phyloP scores from a whole-genome alignment of 75 land plant genomes.

The Isoetes taiwanensis region DNA sequence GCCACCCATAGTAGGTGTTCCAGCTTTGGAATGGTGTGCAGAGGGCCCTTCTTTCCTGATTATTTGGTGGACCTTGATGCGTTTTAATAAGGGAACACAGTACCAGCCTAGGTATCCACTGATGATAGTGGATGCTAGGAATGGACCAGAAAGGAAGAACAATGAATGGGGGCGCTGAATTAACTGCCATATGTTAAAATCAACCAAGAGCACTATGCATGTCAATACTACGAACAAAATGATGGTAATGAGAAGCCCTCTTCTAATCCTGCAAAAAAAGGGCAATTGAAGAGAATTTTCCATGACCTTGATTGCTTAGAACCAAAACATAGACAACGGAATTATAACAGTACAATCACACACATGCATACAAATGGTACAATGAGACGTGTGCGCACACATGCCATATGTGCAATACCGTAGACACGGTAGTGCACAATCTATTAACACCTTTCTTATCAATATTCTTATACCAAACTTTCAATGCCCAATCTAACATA shows the following conservation, averaged over 20 bases:
- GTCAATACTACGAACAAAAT: constrained; percentile 1
- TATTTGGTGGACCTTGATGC: constrained; percentile 42
- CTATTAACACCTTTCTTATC: too few relatives aligned
- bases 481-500: too few relatives aligned
- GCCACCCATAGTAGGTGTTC: constrained; percentile 93
- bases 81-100: constrained; percentile 48
- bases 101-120: constrained; percentile 42
- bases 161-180: constrained; percentile 42
- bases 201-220: constrained; percentile 33
- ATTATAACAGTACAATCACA: too few relatives aligned
- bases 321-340: too few relatives aligned
- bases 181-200: constrained; percentile 48
- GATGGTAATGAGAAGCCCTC: constrained; percentile 7
- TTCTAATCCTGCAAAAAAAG: constrained; percentile 9
- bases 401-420: too few relatives aligned
- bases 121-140: constrained; percentile 37
- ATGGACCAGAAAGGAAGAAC: constrained; percentile 51
- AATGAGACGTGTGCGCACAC: too few relatives aligned
- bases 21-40: constrained; percentile 38
- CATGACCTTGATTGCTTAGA: too few relatives aligned
- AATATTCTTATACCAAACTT: too few relatives aligned
- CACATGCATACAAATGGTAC: too few relatives aligned
- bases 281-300: too few relatives aligned
- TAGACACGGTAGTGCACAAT: too few relatives aligned
- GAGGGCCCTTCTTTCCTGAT: constrained; percentile 41